A percentile compares a stretch with the other conserved stretches of the same genome.
phyloP scores from a whole-genome alignment of 371 early-diverging fungal species.

The Haplosporangium sp. region DNA sequence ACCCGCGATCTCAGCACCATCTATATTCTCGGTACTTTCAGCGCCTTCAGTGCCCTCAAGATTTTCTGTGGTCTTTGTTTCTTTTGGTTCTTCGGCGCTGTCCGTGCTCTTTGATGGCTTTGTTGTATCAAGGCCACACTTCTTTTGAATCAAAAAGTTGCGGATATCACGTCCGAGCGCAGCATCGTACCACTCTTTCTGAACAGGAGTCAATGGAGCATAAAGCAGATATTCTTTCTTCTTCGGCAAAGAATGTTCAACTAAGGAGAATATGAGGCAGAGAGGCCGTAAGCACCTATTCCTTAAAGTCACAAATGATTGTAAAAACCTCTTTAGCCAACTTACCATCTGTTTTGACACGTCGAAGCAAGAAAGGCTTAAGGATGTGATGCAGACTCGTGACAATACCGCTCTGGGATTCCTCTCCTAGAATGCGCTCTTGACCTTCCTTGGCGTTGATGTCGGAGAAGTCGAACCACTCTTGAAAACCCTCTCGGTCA shows the following conservation, averaged over 20 bases:
- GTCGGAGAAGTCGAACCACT: slow-evolving; percentile 89
- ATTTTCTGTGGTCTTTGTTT: slow-evolving; percentile 20
- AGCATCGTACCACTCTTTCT: slow-evolving; percentile 89
- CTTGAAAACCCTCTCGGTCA: slow-evolving; percentile 83
- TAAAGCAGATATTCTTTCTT: slow-evolving; percentile 92
- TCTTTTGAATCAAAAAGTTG: slow-evolving; percentile 74
- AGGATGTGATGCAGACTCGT: slow-evolving; percentile 90
- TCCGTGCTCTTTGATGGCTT: neutral
- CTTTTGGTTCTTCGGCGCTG: neutral
- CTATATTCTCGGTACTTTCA: slow-evolving; percentile 25
- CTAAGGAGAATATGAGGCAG: slow-evolving; percentile 54
- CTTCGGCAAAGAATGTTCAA: slow-evolving; percentile 87
- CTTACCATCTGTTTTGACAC: slow-evolving; percentile 94
- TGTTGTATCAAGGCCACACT: slow-evolving; percentile 27
- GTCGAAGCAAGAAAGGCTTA: slow-evolving; percentile 93
- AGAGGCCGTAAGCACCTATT: neutral
- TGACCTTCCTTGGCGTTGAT: slow-evolving; percentile 75
- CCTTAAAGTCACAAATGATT: neutral
- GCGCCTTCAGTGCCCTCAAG: slow-evolving; percentile 20
- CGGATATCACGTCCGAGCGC: slow-evolving; percentile 78
- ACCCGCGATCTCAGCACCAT: slow-evolving; percentile 14
- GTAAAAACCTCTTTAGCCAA: neutral
- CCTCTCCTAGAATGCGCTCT: slow-evolving; percentile 78
- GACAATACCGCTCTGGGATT: slow-evolving; percentile 78
- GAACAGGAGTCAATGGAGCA: slow-evolving; percentile 84